phyloP scores from a whole-genome alignment of 345 rosid genomes.

The Camelina sativa region DNA sequence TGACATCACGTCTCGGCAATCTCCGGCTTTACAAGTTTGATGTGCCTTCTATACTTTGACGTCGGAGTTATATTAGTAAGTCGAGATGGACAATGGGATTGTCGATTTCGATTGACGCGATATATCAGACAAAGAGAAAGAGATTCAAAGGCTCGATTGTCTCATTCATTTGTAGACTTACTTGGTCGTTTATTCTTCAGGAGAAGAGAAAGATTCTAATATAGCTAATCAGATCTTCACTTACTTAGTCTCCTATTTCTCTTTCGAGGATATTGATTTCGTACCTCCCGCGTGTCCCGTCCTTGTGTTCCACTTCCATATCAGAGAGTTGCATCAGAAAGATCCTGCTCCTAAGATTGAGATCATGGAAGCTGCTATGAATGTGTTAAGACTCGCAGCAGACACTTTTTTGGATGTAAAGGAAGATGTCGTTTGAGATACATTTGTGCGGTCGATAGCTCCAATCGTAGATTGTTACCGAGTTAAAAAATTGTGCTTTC shows the following conservation, averaged over 20 bases:
- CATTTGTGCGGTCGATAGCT: not conserved
- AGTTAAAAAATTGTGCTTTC: not conserved
- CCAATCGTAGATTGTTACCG: constrained; percentile 14
- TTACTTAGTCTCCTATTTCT: not conserved
- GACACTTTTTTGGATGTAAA: not conserved
- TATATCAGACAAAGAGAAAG: too few relatives aligned
- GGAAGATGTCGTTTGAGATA: not conserved
- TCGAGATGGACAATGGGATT: not conserved
- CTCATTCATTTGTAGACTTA: not conserved
- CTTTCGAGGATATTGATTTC: not conserved
- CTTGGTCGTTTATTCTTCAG: not conserved
- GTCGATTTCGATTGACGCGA: not conserved
- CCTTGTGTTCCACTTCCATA: constrained; percentile 15
- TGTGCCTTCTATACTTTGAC: not conserved
- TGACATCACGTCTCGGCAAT: constrained; percentile 9
- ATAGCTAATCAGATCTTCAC: constrained; percentile 12
- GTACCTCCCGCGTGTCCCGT: constrained; percentile 24
- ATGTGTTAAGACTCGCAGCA: not conserved
- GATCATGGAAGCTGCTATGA: constrained; percentile 11
- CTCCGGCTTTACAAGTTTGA: constrained; percentile 13
- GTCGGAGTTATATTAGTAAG: constrained; percentile 19
- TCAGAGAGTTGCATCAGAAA: not conserved
- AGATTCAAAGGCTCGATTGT: too few relatives aligned
- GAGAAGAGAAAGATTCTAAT: not conserved
- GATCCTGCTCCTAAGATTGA: constrained; percentile 1